Evolutionary conservation across 83 land plant species (phyloP).

Genomic region (Diphasiastrum complanatum): DNA sequence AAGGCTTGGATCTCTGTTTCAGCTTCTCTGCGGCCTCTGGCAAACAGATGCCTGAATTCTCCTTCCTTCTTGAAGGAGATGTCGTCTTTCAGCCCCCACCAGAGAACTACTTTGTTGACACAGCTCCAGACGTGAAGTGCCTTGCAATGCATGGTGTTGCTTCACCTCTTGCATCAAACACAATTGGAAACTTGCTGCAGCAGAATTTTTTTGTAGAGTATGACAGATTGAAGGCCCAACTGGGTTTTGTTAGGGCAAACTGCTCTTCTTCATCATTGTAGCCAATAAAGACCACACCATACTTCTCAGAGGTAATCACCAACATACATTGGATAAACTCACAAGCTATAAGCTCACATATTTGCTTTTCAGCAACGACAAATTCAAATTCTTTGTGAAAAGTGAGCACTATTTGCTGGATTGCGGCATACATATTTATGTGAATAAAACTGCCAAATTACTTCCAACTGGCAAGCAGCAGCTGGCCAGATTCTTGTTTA

Average conservation of each 20-base stretch:
- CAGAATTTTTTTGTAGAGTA: conserved; percentile 49
- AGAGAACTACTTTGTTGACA: conserved; percentile 47
- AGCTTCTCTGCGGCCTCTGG: conserved; percentile 25
- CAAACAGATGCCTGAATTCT: conserved; percentile 35
- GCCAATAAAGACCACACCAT: no score
- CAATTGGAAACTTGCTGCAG: conserved; percentile 59
- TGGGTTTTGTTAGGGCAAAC: conserved; percentile 44
- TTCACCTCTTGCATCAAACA: conserved; percentile 22
- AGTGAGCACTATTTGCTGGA: no score
- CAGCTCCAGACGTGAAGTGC: conserved; percentile 37
- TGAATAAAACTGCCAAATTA: no score
- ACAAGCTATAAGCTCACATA: no score
- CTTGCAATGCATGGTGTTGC: conserved; percentile 26
- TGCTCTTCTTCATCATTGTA: no score
- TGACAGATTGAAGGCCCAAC: conserved; percentile 33
- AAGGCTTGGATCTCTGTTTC: conserved; percentile 40
- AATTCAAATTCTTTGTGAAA: no score
- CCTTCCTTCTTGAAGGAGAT: conserved; percentile 35
- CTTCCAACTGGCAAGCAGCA: no score
- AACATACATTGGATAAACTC: no score
- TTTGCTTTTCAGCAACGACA: no score
- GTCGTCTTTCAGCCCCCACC: conserved; percentile 46
- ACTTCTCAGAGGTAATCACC: no score
- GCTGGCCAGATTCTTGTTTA: no score
- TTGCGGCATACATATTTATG: no score